Evolutionary conservation across 148 eudicot species (phyloP).

Genomic region (Cornus florida): DNA sequence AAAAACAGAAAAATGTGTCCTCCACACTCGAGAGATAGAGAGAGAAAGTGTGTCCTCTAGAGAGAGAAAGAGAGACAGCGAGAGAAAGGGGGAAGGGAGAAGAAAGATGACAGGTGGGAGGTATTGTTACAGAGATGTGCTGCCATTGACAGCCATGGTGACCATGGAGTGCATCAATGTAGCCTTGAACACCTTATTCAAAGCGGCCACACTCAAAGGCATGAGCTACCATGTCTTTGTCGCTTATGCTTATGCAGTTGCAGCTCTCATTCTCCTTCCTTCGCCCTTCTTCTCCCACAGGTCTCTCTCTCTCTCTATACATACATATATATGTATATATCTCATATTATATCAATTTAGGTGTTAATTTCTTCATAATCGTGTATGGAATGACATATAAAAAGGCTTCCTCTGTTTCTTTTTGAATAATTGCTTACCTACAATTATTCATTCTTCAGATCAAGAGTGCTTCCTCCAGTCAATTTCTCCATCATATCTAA

Average conservation of each 20-base stretch:
- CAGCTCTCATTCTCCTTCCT: slow-evolving; percentile 51
- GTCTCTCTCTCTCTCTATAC: slow-evolving; percentile 4
- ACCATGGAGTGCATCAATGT: slow-evolving; percentile 51
- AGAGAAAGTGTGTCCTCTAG: no score
- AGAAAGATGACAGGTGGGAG: slow-evolving; percentile 15
- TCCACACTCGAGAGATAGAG: no score
- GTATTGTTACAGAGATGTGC: slow-evolving; percentile 30
- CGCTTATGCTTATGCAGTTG: slow-evolving; percentile 46
- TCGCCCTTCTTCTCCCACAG: slow-evolving; percentile 50
- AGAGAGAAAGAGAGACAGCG: neutral
- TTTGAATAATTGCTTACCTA: neutral
- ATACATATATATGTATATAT: neutral
- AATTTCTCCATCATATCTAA: slow-evolving; percentile 39
- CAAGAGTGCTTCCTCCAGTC: slow-evolving; percentile 38
- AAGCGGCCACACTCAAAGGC: slow-evolving; percentile 41
- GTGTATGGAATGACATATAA: no score
- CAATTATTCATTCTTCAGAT: slow-evolving; percentile 20
- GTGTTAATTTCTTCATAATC: neutral
- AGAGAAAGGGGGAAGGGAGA: slow-evolving; percentile 8
- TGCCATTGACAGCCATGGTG: slow-evolving; percentile 45
- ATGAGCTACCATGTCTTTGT: slow-evolving; percentile 51
- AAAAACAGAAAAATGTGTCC: no score
- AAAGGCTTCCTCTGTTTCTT: neutral
- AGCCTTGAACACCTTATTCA: slow-evolving; percentile 49
- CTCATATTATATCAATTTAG: neutral